Evolutionary conservation across 2,329 filamentous ascomycete species (phyloP), one percentile per base, ranked within the genome.

Genomic region (Diplocarpon rosae): DNA sequence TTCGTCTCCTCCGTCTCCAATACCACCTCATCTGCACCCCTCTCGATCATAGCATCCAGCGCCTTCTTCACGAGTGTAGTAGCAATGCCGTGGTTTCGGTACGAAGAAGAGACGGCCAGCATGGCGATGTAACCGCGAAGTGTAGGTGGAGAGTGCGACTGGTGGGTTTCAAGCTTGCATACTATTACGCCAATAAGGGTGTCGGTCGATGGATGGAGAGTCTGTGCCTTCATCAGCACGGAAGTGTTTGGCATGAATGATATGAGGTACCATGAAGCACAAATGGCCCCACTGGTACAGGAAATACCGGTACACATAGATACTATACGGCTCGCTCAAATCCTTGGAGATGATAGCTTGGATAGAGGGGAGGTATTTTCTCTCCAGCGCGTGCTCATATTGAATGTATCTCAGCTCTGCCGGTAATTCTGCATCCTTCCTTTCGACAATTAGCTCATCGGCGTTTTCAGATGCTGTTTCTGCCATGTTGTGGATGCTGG

Each of bases 221-320:
- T 76, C 78, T 83, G 49, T 34, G 10, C 13, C 10, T 39, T 13
- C 15, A 39, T 31, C n/a, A 30, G 37, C 1, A 38, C 6, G 20
- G 20, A 31, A 20, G 13, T n/a, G n/a, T 3, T 5, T 33, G 3
- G 20, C 6, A 11, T 32, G 14, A 14, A 35, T 20, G 36, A 28
- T 17, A 24, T 13, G 9, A 30, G 35, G 29, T 67, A 90, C 88
- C 80, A 96, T 85, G 66, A 87, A 96, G 66, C 92, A 98, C n/a
- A 98, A 69, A 60, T 96, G 83, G 5, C 85, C 85, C 92, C 92
- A 98, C 74, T 96, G 88, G 62, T 93, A 95, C 14, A 98, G 70
- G 59, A 98, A 98, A 64, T 98, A 98, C 28, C 92, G 80, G 65
- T 96, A 98, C 47, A 98, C 92, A 68, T 98, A 98, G 62, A 98